Evolutionary conservation across 495 filamentous ascomycete species (phyloP), one percentile per base, ranked within the genome.

Genomic region (Trichoderma orchidacearum): DNA sequence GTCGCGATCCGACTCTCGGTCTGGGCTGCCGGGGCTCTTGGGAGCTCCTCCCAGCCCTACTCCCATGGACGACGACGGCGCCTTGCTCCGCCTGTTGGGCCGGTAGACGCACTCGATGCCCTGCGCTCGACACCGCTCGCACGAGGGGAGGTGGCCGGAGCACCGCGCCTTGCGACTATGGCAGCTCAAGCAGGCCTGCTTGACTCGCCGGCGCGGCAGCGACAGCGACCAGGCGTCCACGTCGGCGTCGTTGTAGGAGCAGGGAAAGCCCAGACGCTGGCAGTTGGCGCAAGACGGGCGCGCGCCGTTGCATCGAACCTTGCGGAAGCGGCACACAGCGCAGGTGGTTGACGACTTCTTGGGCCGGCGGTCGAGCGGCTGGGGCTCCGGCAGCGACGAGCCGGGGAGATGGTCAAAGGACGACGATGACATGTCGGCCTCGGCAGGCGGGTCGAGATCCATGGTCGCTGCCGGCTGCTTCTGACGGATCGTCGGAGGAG

Each of bases 71-170:
- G 30, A n/a, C 30, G 53, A 18, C 41, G 30, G 11, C 30, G 53
- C 18, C 51, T 53, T 29, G 0, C 72, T 67, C 56, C 75, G 67
- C 59, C 74, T 77, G 5, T 70, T 73, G 7, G 71, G 72, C 23
- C 70, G 70, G 56, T 76, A 76, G 38, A 77, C 61, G 31, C 75
- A 77, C 51, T 76, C 72, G n/a, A 77, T 70, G 4, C 68, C 68
- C 54, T 75, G 75, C 29, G 64, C 59, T 15, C 70, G 70, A 50
- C 75, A 77, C 4, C 75, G 65, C 30, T 74, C 72, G 57, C 75
- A 77, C 51, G 67, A 66, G n/a, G 72, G 73, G 18, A 71, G 63
- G 55, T 71, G 64, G 18, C 75, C 75, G 52, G 67, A 75, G 65
- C 75, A 77, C 29, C 73, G 63, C 23, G 75, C 75, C 61, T 77